Evolutionary conservation across 2,329 filamentous ascomycete species (phyloP), one percentile per base, ranked within the genome.

Genomic region (Dothiorella sarmentorum): DNA sequence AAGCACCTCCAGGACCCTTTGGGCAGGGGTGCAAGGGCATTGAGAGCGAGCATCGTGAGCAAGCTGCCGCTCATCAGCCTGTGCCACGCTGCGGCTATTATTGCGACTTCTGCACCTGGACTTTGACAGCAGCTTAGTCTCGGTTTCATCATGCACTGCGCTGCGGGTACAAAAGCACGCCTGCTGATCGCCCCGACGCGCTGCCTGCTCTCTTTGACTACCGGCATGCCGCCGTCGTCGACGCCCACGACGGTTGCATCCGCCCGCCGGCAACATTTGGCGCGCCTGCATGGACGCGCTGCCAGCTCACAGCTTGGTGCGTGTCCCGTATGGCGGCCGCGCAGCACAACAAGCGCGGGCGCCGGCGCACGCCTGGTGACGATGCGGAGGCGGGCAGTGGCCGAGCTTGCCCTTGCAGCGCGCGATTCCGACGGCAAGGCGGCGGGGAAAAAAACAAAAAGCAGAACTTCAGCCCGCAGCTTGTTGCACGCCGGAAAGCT

Each of bases 361-460:
- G 49, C 35, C 31, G 31, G 45, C 45, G 44, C 27, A 22, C 42
- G 43, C 27, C 43, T 47, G 45, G 45, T 49, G 47, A 51, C 31
- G 35, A 35, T 53, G 49, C 49, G 31, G 33, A 68, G 60, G 47
- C 62, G 64, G 4, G 59, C 44, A 17, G 62, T 66, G 64, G 4
- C 63, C 63, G 20, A 68, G 20, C 45, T 35, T 51, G 18, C 47
- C 47, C 47, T 52, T 52, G 47, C 47, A 52, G 47, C 33, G 13
- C 65, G 64, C 62, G 35, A 66, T 17, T 58, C 67, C 7, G 67
- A 62, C 31, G 66, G 66, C 38, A 60, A 61, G 60, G 59, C 55
- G 7, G 64, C 63, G 51, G 62, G 65, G 10, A 53, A 63, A n/a
- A 67, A 66, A 45, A 67, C 65, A 22, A 43, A 31, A 44, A 22